Evolutionary conservation across 352 stramenopile genomes (phyloP).

Genomic region (Pseudoperonospora humuli): DNA sequence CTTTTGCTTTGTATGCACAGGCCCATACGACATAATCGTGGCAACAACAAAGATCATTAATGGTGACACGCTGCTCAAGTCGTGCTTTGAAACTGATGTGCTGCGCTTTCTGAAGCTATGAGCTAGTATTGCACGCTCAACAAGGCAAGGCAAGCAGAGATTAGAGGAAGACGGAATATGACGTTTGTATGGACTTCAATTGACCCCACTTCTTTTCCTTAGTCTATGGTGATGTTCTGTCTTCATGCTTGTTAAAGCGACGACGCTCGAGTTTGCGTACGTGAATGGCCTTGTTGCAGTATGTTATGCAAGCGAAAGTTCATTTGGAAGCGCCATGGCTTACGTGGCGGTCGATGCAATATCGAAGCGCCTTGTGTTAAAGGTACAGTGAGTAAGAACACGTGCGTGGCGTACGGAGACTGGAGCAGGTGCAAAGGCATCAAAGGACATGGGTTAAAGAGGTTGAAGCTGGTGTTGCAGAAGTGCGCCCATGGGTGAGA

Average conservation of each 20-base stretch:
- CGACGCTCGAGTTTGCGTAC: conserved; percentile 29
- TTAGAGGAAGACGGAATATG: background rate
- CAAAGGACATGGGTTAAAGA: too few relatives aligned
- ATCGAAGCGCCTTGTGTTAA: too few relatives aligned
- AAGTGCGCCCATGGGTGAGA: too few relatives aligned
- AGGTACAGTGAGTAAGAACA: too few relatives aligned
- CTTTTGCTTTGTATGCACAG: conserved; percentile 20
- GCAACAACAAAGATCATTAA: conserved; percentile 91
- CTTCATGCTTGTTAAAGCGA: background rate
- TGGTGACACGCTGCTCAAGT: conserved; percentile 79
- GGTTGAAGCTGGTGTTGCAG: too few relatives aligned
- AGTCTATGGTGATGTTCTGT: background rate
- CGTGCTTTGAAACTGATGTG: conserved; percentile 80
- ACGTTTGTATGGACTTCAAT: too few relatives aligned
- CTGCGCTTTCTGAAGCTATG: conserved; percentile 67
- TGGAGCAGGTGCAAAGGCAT: too few relatives aligned
- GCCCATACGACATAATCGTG: conserved; percentile 89
- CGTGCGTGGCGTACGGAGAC: too few relatives aligned
- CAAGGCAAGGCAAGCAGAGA: background rate
- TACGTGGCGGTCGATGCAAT: background rate
- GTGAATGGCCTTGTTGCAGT: conserved; percentile 38
- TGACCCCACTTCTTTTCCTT: too few relatives aligned
- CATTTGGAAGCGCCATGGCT: background rate
- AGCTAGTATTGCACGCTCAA: conserved; percentile 2
- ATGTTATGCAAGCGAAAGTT: conserved; percentile 9